Evolutionary conservation across 2,329 filamentous ascomycete species (phyloP), one percentile per base, ranked within the genome.

Genomic region (Raffaelea ambrosiae): DNA sequence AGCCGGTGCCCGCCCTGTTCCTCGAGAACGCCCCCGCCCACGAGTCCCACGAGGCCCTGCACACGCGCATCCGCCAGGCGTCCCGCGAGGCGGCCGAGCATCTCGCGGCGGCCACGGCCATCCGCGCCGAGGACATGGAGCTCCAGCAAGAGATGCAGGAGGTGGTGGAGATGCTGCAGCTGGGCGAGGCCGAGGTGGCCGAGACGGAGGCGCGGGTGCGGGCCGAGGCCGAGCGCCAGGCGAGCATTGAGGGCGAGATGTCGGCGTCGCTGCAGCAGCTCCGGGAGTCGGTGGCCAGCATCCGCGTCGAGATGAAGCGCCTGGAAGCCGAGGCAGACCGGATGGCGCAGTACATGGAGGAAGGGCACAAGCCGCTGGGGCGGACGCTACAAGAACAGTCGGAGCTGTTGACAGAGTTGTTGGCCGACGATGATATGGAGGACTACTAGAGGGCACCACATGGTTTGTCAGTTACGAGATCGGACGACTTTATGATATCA

Each of bases 141-240:
- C 43, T 22, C 5, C 43, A 19, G n/a, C 45, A 40, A 19, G 47
- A 50, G n/a, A 47, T 45, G 1, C 47, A 73, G 79, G 51, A 81
- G 38, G 44, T 43, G 2, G 40, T 51, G 57, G 71, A 79, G 42
- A 57, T 88, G 49, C 74, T 55, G 21, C 40, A 51, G 45, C 19
- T 26, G 18, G 41, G 43, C 35, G 50, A 80, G 55, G 72, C 76
- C 0, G 86, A 90, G 60, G 61, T 90, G 51, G 75, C 76, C 43
- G 81, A 80, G 5, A 62, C 89, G 52, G 83, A 88, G 62, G 73
- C 70, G 41, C 83, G 83, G 63, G 78, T 79, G 56, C 74, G 80
- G 48, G 35, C 19, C 21, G 52, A 55, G 20, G 48, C 50, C 4
- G 47, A 45, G 44, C 48, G 44, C 23, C 54, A 55, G 42, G 49